Percentiles rank a stretch among this genome's conserved stretches.
Evolutionary conservation across 208 protist genomes (phyloP).

Genomic region (Lotmaria passim): DNA sequence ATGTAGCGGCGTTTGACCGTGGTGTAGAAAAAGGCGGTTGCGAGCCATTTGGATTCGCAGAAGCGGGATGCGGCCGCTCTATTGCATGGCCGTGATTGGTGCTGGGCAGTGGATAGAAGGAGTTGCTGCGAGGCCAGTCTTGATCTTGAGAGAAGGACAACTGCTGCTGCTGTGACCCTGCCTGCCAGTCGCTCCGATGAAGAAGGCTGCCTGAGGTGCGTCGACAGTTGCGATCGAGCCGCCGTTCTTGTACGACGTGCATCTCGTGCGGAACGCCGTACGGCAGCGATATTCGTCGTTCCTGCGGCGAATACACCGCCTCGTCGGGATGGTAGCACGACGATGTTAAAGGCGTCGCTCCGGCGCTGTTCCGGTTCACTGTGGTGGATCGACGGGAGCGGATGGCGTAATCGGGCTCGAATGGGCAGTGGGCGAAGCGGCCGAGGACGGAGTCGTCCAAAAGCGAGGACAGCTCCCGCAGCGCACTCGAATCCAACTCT

Average conservation of each 20-base stretch:
- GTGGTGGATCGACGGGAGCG: constrained; percentile 5
- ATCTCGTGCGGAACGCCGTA: not conserved
- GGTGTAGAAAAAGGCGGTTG: no score
- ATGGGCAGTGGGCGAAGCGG: constrained; percentile 3
- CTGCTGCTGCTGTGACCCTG: not conserved
- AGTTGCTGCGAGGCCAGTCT: not conserved
- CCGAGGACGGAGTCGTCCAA: constrained; percentile 27
- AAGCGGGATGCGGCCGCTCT: no score
- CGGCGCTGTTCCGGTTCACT: not conserved
- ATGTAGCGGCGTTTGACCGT: no score
- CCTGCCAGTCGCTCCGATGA: not conserved
- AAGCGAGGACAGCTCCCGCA: constrained; percentile 3
- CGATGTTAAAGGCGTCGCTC: not conserved
- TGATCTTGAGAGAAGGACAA: not conserved
- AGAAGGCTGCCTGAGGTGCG: not conserved
- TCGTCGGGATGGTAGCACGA: not conserved
- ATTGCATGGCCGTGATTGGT: not conserved
- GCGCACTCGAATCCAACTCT: constrained; percentile 8
- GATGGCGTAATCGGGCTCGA: constrained; percentile 6
- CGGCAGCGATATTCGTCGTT: not conserved
- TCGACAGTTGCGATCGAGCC: not conserved
- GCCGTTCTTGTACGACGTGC: not conserved
- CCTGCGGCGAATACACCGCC: constrained; percentile 1
- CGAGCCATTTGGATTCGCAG: no score
- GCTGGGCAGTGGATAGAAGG: not conserved